Base-by-base conservation (phyloP, 192 early-diverging fungal species). In the Gaertneriomyces sp. region DNA sequence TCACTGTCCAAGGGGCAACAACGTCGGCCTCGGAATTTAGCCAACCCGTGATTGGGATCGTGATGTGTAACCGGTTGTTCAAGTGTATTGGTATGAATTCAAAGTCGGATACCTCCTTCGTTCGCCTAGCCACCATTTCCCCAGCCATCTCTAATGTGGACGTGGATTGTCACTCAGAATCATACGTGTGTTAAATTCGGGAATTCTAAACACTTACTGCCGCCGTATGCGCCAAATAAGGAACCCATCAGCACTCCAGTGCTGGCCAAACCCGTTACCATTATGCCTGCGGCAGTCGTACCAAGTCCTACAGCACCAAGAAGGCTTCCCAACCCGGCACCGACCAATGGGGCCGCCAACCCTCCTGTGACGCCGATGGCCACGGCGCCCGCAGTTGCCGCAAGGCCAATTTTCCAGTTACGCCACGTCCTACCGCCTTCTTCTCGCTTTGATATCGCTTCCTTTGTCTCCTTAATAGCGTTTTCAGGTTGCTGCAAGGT, bases 281-380 rank as follows among this genome's bases (percentile, higher is more conserved):
- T 17, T 14, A 77, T 79, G 8, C 76, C 71, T 20, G 76, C 79
- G 3, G 76, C 75, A 25, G 80, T 74, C 14, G 76, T 72, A 14
- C 59, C 53, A 43, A 69, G 40, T n/a, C 67, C 67, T 6, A 69
- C 59, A 19, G 67, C 67, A 7, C 67, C 67, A 5, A 69, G 42
- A 20, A 80, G 54, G 4, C 74, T 75, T 16, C 74, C 78, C 61
- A 83, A 63, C 2, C 81, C 81, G 6, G 81, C 81, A 3, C 74
- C 78, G 60, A 83, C 76, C 20, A 83, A 50, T 4, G 81, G 81
- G 7, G 81, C 76, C 5, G 81, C 81, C 25, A 83, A 60, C 7
- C 81, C 81, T 4, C 78, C 81, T 0, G 81, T 83, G 9, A 79
- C 55, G 9, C 78, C 81, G 20, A 83, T 76, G 11, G 77, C 74